Evolutionary conservation across 495 filamentous ascomycete genomes (phyloP), one percentile per base, ranked within the genome.

Genomic region (Neurospora sp.): DNA sequence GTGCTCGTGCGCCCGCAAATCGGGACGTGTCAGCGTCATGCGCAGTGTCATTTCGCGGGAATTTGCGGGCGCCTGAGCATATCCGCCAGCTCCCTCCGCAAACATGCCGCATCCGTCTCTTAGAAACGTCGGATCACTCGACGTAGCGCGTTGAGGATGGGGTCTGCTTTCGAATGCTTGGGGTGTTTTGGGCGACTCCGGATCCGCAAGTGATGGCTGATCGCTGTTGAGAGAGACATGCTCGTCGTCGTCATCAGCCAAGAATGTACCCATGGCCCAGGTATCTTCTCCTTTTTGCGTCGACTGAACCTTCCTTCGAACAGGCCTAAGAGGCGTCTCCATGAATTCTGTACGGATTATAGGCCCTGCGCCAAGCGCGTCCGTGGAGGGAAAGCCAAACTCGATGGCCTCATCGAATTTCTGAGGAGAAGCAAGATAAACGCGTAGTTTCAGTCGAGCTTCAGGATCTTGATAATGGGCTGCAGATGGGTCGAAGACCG

Each of bases 341-440:
- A 7, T 68, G 8, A n/a, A 53, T 2, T 75, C 73, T 0, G 71
- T 72, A 53, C 41, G 47, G n/a, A 73, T 47, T 3, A 70, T 70
- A n/a, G 77, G 71, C 22, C 70, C 73, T 38, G 73, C 77, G 0
- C 80, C 77, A 35, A 82, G 73, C 3, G 77, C 77, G 44, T 86
- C 82, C 39, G 82, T 87, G 20, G 92, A 89, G 0, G 94, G 94
- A 75, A 98, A 97, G 5, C 95, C 94, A 82, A 96, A 97, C 78
- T 96, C 93, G 70, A 97, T 87, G 1, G 93, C 94, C 83, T 98
- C 94, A 77, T 98, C 96, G 73, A 98, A 97, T 78, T 97, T 97
- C 74, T 97, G 93, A 9, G 94, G 92, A 2, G 95, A 98, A 20
- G 92, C 91, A 3, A 97, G 86, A 74, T 94, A 97, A n/a, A 94